These are phyloP conservation scores for Mycena amicta DNA, from an alignment of 768 basidiomycete genomes.

Conservation along the genomic window DNA sequence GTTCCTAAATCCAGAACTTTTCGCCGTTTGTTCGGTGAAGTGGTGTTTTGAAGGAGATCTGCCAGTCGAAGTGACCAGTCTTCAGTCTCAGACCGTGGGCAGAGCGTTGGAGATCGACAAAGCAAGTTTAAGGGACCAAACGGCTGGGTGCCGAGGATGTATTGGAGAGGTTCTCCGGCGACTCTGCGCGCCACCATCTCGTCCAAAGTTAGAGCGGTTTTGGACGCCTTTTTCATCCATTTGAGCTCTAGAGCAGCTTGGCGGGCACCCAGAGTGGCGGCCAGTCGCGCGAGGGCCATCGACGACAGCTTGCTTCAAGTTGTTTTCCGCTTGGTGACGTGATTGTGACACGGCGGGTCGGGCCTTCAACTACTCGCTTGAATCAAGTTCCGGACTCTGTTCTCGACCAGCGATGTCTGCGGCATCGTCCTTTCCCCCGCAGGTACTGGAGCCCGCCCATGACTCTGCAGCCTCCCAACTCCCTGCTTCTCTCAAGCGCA, in stretches of 20 bases:
- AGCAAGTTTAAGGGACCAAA: slow-evolving; percentile 84
- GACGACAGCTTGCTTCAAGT: neutral
- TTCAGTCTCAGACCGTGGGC: slow-evolving; percentile 95
- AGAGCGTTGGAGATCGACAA: slow-evolving; percentile 78
- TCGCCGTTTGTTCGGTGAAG: slow-evolving; percentile 30
- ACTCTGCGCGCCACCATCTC: slow-evolving; percentile 62
- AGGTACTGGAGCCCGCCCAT: slow-evolving; percentile 1
- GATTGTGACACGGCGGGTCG: slow-evolving; percentile 14
- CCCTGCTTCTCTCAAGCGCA: slow-evolving; percentile 28
- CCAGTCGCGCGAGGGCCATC: slow-evolving; percentile 19
- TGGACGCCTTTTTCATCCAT: slow-evolving; percentile 44
- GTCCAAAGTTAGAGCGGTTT: slow-evolving; percentile 30
- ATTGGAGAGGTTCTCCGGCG: slow-evolving; percentile 82
- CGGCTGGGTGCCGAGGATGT: slow-evolving; percentile 89
- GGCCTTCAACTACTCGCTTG: slow-evolving; percentile 3
- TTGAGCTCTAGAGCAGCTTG: slow-evolving; percentile 44
- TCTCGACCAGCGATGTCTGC: slow-evolving; percentile 13
- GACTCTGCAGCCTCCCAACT: slow-evolving; percentile 25
- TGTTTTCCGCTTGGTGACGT: slow-evolving; percentile 29
- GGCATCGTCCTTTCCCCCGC: slow-evolving; percentile 19
- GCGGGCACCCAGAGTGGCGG: slow-evolving; percentile 31
- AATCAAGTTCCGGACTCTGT: slow-evolving; percentile 36
- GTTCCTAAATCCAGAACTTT: slow-evolving; percentile 88
- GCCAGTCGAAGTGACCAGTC: slow-evolving; percentile 72
- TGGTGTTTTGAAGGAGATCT: slow-evolving; percentile 40